A percentile compares a stretch with the other conserved stretches of the same genome.
Evolutionary conservation across 2,329 filamentous ascomycete species (phyloP).

Genomic region (Ampelomyces quisqualis): DNA sequence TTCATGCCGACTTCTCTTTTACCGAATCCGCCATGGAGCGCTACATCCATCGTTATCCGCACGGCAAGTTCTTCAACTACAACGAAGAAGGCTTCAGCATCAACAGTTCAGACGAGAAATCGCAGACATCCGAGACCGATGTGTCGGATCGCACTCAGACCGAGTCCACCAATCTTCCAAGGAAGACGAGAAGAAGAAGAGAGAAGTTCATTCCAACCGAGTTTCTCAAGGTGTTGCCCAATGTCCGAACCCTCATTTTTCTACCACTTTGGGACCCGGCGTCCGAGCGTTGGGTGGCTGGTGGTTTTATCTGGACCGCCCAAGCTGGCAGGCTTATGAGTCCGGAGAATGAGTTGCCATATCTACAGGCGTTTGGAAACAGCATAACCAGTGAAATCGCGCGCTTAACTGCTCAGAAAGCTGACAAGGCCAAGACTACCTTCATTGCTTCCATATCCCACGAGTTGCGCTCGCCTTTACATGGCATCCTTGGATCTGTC

Average conservation of each 20-base stretch:
- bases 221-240: constrained; percentile 35
- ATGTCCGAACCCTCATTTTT: constrained; percentile 40
- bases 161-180: constrained; percentile 9
- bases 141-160: constrained; percentile 28
- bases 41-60: constrained; percentile 37
- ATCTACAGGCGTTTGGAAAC: constrained; percentile 39
- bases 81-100: constrained; percentile 35
- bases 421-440: constrained; percentile 42
- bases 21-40: constrained; percentile 38
- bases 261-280: constrained; percentile 42
- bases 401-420: constrained; percentile 33
- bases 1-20: constrained; percentile 34
- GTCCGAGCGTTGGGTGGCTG: constrained; percentile 36
- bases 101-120: constrained; percentile 37
- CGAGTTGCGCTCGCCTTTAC: constrained; percentile 59
- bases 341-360: constrained; percentile 36
- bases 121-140: constrained; percentile 32
- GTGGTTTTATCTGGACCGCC: constrained; percentile 38
- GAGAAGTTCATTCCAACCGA: constrained; percentile 38
- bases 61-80: constrained; percentile 41
- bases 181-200: constrained; percentile 23
- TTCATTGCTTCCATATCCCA: constrained; percentile 48
- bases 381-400: constrained; percentile 38
- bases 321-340: constrained; percentile 34
- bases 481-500: constrained; percentile 57